phyloP scores from a whole-genome alignment of 2,329 filamentous ascomycete species.

The Aspergillus tamarii region DNA sequence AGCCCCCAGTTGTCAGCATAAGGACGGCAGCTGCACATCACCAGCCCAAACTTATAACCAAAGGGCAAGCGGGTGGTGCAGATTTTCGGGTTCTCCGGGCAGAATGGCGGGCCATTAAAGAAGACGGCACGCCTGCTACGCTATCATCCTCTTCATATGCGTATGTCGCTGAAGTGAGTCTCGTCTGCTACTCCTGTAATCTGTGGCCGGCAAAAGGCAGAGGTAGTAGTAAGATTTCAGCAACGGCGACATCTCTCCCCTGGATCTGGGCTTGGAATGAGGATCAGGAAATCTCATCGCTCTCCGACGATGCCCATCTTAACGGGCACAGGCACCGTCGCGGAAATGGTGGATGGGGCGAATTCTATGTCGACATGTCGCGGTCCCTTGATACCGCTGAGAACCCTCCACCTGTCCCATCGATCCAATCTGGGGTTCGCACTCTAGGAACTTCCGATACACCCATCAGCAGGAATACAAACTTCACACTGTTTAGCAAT shows the following conservation, averaged over 20 bases:
- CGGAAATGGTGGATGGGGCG: slow-evolving; percentile 9
- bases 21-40: slow-evolving; percentile 11
- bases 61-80: slow-evolving; percentile 2
- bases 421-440: slow-evolving; percentile 4
- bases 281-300: slow-evolving; percentile 5
- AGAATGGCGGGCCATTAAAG: slow-evolving; percentile 1
- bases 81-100: slow-evolving; percentile 8
- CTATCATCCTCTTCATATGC: not conserved
- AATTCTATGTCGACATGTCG: slow-evolving; percentile 16
- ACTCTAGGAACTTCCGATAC: slow-evolving; percentile 9
- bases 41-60: slow-evolving; percentile 3
- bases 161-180: slow-evolving; percentile 2
- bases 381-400: not conserved
- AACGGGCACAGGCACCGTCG: slow-evolving; percentile 7
- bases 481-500: not conserved
- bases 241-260: slow-evolving; percentile 6
- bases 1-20: slow-evolving; percentile 11
- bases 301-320: slow-evolving; percentile 8
- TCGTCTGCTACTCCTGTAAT: slow-evolving; percentile 14
- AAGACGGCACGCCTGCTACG: not conserved
- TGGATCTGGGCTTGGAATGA: slow-evolving; percentile 19
- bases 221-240: not conserved
- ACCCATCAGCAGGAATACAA: not conserved
- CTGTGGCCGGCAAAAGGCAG: slow-evolving; percentile 4
- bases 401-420: slow-evolving; percentile 1